A percentile compares a stretch with the other conserved stretches of the same genome.
These are phyloP conservation scores for Myxozyma lipomycoides DNA, from an alignment of 805 yeast genomes.

Conservation along the genomic window DNA sequence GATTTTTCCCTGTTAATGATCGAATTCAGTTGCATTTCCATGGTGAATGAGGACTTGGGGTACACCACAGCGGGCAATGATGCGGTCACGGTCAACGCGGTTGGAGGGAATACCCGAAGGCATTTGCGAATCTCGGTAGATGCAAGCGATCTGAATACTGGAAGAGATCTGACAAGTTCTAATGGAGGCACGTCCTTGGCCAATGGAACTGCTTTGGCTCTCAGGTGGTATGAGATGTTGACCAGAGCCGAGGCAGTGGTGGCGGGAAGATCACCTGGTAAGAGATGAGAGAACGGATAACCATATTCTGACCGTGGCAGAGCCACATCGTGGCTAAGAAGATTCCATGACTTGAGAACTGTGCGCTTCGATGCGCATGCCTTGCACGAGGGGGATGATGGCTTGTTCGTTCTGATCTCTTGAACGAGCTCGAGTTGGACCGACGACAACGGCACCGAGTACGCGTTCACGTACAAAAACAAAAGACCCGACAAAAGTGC, in stretches of 20 bases:
- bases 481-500: slow-evolving; percentile 79
- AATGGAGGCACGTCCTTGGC: slow-evolving; percentile 36
- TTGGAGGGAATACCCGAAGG: slow-evolving; percentile 90
- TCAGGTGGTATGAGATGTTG: slow-evolving; percentile 65
- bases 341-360: slow-evolving; percentile 84
- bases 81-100: slow-evolving; percentile 81
- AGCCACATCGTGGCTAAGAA: slow-evolving; percentile 55
- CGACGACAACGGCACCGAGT: slow-evolving; percentile 45
- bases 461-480: slow-evolving; percentile 49
- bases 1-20: slow-evolving; percentile 37
- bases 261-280: slow-evolving; percentile 87
- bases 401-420: slow-evolving; percentile 59
- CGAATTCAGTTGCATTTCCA: slow-evolving; percentile 73
- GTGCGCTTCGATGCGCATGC: slow-evolving; percentile 54
- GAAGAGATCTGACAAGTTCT: slow-evolving; percentile 56
- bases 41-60: slow-evolving; percentile 80
- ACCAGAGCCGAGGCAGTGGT: slow-evolving; percentile 59
- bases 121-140: slow-evolving; percentile 84
- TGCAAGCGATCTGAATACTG: slow-evolving; percentile 70
- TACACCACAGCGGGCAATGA: slow-evolving; percentile 83
- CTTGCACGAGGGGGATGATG: slow-evolving; percentile 57
- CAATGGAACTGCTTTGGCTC: slow-evolving; percentile 45
- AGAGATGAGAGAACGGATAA: slow-evolving; percentile 84
- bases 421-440: slow-evolving; percentile 72
- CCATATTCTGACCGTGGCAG: slow-evolving; percentile 70